Evolutionary conservation across 1,284 basidiomycete genomes (phyloP).

Genomic region (Ustilago cynodontis): DNA sequence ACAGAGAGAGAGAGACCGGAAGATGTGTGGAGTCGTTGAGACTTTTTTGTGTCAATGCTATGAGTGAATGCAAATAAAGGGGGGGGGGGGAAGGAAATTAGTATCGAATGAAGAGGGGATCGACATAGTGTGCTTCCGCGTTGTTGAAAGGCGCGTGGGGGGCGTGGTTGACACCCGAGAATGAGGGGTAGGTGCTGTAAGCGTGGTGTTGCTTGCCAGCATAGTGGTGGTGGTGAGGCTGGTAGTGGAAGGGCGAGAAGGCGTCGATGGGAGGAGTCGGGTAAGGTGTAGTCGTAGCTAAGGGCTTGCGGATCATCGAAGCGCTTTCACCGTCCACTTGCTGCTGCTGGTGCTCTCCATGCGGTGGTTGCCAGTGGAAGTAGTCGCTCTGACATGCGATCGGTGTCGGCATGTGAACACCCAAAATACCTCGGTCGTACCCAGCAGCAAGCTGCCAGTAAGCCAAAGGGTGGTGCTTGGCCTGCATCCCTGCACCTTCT

Average conservation of each 20-base stretch:
- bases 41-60: constrained; percentile 1
- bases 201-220: constrained; percentile 19
- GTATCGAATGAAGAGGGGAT: constrained; percentile 52
- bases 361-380: constrained; percentile 43
- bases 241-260: constrained; percentile 31
- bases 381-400: constrained; percentile 36
- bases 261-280: constrained; percentile 51
- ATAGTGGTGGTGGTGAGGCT: constrained; percentile 3
- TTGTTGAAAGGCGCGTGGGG: constrained; percentile 58
- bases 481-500: constrained; percentile 11
- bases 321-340: constrained; percentile 14
- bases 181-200: constrained; percentile 15
- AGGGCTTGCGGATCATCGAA: constrained; percentile 31
- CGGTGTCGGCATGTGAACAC: constrained; percentile 53
- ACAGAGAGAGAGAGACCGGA: neutral
- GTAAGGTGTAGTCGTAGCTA: constrained; percentile 43
- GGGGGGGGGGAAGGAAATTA: neutral
- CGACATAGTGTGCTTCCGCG: constrained; percentile 46
- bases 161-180: constrained; percentile 15
- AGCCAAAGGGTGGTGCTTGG: constrained; percentile 46
- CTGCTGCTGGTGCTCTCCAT: constrained; percentile 3
- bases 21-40: neutral
- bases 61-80: neutral
- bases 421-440: constrained; percentile 51
- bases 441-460: constrained; percentile 55